Evolutionary conservation across 179 eudicot species (phyloP).

Genomic region (Vitellaria paradoxa): DNA sequence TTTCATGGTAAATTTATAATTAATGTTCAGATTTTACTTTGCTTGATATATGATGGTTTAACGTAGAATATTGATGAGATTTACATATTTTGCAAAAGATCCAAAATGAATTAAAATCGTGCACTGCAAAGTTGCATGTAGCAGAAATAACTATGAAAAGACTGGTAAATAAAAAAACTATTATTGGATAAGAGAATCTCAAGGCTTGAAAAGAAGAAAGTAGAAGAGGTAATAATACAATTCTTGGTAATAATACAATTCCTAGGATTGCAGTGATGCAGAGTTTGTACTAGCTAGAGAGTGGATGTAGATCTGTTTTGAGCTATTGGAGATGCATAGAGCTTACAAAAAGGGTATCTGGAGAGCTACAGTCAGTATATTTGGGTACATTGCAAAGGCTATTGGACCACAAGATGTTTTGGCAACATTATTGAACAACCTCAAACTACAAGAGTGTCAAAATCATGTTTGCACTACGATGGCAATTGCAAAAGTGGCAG

Average conservation of each 20-base stretch:
- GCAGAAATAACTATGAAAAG: conserved; percentile 71
- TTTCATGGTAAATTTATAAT: not conserved
- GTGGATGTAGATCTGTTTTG: conserved; percentile 97
- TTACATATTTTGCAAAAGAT: conserved; percentile 43
- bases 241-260: no score
- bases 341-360: conserved; percentile 95
- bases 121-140: conserved; percentile 62
- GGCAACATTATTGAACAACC: conserved; percentile 78
- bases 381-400: conserved; percentile 93
- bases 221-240: conserved; percentile 46
- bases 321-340: conserved; percentile 92
- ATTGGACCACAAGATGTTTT: conserved; percentile 94
- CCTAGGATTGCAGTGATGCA: no score
- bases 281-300: conserved; percentile 94
- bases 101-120: conserved; percentile 66
- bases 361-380: conserved; percentile 88
- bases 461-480: conserved; percentile 97
- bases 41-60: not conserved
- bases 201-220: conserved; percentile 61
- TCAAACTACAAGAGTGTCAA: conserved; percentile 92
- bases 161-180: conserved; percentile 54
- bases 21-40: not conserved
- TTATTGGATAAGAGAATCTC: conserved; percentile 64
- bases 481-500: conserved; percentile 93
- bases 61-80: not conserved